Evolutionary conservation across 768 basidiomycete genomes (phyloP).

Genomic region (Fomitopsis pulvina): DNA sequence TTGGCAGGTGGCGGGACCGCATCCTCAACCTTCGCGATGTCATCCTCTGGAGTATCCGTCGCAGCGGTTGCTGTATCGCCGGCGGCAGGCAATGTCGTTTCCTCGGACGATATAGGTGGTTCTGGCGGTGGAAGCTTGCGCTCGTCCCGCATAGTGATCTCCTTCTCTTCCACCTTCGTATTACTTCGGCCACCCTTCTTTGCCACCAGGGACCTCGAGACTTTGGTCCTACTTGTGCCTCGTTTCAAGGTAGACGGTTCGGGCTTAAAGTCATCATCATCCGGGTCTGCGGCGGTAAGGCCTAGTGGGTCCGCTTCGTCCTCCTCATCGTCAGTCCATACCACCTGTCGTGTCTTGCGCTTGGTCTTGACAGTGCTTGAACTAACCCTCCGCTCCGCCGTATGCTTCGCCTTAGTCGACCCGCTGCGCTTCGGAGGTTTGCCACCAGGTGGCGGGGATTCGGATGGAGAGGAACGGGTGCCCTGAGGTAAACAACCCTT

Average conservation of each 20-base stretch:
- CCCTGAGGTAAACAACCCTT: constrained; percentile 15
- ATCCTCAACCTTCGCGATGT: constrained; percentile 15
- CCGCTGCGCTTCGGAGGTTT: constrained; percentile 4
- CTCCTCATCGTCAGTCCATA: constrained; percentile 19
- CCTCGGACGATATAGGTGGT: background rate
- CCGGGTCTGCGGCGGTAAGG: constrained; percentile 5
- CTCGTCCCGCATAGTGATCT: constrained; percentile 36
- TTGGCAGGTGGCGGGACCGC: constrained; percentile 31
- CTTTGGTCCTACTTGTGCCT: constrained; percentile 21
- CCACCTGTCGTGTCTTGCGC: constrained; percentile 6
- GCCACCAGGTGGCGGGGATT: background rate
- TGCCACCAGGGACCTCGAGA: constrained; percentile 24
- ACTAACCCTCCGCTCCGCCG: constrained; percentile 6
- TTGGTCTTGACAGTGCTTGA: constrained; percentile 8
- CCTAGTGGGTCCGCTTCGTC: constrained; percentile 22
- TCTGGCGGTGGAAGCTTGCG: constrained; percentile 24
- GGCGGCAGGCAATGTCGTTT: constrained; percentile 1
- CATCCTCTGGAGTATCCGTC: constrained; percentile 12
- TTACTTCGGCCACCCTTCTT: constrained; percentile 4
- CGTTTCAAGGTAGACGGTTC: constrained; percentile 13
- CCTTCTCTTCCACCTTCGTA: constrained; percentile 27
- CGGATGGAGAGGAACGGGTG: background rate
- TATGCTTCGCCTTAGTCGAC: constrained; percentile 5
- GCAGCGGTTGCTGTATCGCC: background rate
- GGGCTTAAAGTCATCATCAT: constrained; percentile 21